Conservation (phyloP, 768 basidiomycete species). For the Tulasnella sp. region DNA sequence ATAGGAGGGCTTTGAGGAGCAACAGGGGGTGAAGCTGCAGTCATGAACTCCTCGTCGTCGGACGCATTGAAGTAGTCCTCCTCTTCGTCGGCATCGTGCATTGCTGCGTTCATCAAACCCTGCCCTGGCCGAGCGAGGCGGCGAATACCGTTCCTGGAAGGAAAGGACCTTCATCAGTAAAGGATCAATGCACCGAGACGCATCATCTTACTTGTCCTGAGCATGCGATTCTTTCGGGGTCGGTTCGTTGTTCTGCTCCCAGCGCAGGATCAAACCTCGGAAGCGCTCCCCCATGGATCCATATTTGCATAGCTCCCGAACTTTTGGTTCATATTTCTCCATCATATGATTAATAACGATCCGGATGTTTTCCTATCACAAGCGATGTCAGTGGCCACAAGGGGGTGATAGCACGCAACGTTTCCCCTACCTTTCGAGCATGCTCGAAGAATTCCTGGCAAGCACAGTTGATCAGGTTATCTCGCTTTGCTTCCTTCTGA, state of each 20-base stretch:
- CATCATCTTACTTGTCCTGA: slow-evolving; percentile 41
- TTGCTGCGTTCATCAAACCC: slow-evolving; percentile 43
- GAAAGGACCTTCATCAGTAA: slow-evolving; percentile 25
- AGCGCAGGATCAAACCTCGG: slow-evolving; percentile 66
- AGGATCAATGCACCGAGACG: slow-evolving; percentile 47
- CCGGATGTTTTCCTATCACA: slow-evolving; percentile 75
- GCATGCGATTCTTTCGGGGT: slow-evolving; percentile 43
- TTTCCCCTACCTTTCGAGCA: slow-evolving; percentile 69
- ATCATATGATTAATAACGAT: slow-evolving; percentile 80
- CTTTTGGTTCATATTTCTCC: slow-evolving; percentile 62
- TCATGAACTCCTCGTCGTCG: slow-evolving; percentile 62
- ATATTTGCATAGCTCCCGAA: slow-evolving; percentile 61
- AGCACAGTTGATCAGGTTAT: slow-evolving; percentile 90
- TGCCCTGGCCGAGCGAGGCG: slow-evolving; percentile 30
- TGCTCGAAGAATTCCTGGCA: slow-evolving; percentile 95
- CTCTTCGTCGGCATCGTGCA: slow-evolving; percentile 65
- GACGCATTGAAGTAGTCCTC: slow-evolving; percentile 92
- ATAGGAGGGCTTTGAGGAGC: slow-evolving; percentile 35
- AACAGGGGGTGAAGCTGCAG: slow-evolving; percentile 29
- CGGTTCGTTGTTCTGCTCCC: slow-evolving; percentile 88
- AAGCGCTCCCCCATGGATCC: slow-evolving; percentile 65
- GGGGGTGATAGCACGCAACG: not conserved
- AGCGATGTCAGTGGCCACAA: slow-evolving; percentile 8
- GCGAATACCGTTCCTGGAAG: slow-evolving; percentile 29
- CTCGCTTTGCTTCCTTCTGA: slow-evolving; percentile 74